Base-by-base conservation (phyloP, 2,329 filamentous ascomycete species). In the Ophiocordyceps unilateralis region DNA sequence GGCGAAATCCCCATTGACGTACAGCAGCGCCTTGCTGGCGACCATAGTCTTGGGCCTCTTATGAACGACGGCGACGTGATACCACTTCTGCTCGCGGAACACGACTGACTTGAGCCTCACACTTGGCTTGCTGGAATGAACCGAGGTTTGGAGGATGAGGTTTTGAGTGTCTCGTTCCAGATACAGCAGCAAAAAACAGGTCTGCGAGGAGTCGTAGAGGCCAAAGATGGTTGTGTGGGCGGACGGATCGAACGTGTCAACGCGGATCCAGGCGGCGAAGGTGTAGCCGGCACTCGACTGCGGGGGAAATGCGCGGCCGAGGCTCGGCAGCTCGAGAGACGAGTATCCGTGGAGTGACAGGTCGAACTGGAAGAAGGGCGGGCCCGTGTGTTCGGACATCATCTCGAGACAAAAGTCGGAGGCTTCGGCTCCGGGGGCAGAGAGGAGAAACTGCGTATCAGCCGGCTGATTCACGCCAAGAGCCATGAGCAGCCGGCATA, bases 181-280 rank as follows among this genome's bases (percentile, higher is more conserved):
- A 55, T 98, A 98, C 46, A 87, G 80, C 51, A 98, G 76, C 30
- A 98, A 65, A 55, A 98, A 98, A 60, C 91, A 98, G 5, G 84
- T 86, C 59, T 96, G 89, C 5, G 78, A 86, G 4, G 81, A 71
- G 61, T 98, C 91, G 59, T 93, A 96, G 9, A 91, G 85, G 22
- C 91, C 91, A 58, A 98, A 98, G 14, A 98, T 73, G 0, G 91
- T 98, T 0, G 91, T 98, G 58, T 98, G 91, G 15, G 83, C 79
- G 39, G 76, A 74, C 5, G 75, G 66, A 58, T 98, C 93, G 58
- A 91, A 96, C 36, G 77, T 69, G 58, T 96, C 88, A 46, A 98
- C 76, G 19, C 83, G 78, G 41, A 94, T 74, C 91, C 91, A 98
- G 1, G 85, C 76, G 39, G 83, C 76, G 47, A 98, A 81, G 1